Percentiles rank a stretch among this genome's conserved stretches.
These are phyloP conservation scores for Leccinum longicurvipes DNA, from an alignment of 768 basidiomycete species.

Conservation along the genomic window DNA sequence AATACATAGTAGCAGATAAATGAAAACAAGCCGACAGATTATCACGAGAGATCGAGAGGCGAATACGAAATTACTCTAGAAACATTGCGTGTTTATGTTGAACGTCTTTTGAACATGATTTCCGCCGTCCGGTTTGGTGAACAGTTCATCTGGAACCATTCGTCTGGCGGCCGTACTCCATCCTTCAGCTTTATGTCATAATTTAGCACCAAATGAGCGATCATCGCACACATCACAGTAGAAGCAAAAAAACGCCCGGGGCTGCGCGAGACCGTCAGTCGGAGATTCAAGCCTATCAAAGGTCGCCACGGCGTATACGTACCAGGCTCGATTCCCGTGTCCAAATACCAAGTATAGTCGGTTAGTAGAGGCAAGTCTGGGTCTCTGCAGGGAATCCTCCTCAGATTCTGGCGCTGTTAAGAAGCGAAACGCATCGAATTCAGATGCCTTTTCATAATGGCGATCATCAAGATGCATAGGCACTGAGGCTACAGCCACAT, in stretches of 20 bases:
- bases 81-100: slow-evolving; percentile 9
- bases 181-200: slow-evolving; percentile 40
- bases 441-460: slow-evolving; percentile 40
- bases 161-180: slow-evolving; percentile 33
- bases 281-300: background rate
- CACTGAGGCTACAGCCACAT: slow-evolving; percentile 30
- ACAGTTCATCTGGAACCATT: slow-evolving; percentile 35
- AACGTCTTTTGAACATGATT: slow-evolving; percentile 36
- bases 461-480: slow-evolving; percentile 40
- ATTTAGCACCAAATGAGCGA: slow-evolving; percentile 39
- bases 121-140: slow-evolving; percentile 35
- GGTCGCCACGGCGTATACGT: slow-evolving; percentile 7
- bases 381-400: slow-evolving; percentile 22
- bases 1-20: slow-evolving; percentile 1
- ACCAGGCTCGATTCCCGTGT: slow-evolving; percentile 35
- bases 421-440: slow-evolving; percentile 44
- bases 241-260: slow-evolving; percentile 44
- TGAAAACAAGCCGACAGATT: slow-evolving; percentile 8
- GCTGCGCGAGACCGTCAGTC: slow-evolving; percentile 22
- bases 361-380: slow-evolving; percentile 30
- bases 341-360: slow-evolving; percentile 36
- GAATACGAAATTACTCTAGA: slow-evolving; percentile 11
- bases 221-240: slow-evolving; percentile 37
- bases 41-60: slow-evolving; percentile 6
- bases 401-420: slow-evolving; percentile 23